Evolutionary conservation across 441 rosid genomes (phyloP).

Genomic region (Brassica balearica): DNA sequence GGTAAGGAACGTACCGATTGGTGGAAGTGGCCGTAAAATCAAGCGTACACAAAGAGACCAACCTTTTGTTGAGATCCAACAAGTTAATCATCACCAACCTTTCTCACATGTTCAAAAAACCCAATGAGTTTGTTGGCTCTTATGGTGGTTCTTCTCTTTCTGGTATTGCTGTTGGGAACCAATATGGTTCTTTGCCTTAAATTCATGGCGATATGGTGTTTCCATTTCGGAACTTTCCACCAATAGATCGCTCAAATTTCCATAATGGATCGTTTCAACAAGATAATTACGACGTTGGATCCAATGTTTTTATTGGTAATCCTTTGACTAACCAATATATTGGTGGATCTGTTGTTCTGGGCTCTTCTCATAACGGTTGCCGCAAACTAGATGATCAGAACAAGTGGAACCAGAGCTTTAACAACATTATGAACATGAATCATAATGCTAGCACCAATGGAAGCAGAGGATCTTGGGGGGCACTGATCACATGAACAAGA

Average conservation of each 20-base stretch:
- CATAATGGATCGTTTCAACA: neutral
- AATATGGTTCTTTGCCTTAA: neutral
- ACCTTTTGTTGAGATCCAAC: slow-evolving; percentile 33
- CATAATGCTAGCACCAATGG: neutral
- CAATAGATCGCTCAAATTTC: slow-evolving; percentile 16
- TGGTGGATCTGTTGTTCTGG: neutral
- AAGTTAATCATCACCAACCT: slow-evolving; percentile 1
- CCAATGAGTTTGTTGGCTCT: slow-evolving; percentile 10
- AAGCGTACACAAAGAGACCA: slow-evolving; percentile 54
- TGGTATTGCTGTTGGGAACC: slow-evolving; percentile 6
- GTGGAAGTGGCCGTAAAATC: slow-evolving; percentile 66
- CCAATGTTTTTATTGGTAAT: slow-evolving; percentile 23
- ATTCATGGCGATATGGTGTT: neutral
- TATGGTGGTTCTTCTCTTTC: slow-evolving; percentile 20
- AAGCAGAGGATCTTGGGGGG: slow-evolving; percentile 7
- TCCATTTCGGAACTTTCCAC: slow-evolving; percentile 13
- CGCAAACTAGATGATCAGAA: slow-evolving; percentile 10
- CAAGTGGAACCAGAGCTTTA: slow-evolving; percentile 15
- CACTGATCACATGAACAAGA: slow-evolving; percentile 5
- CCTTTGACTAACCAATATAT: slow-evolving; percentile 12
- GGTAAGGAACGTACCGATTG: slow-evolving; percentile 72
- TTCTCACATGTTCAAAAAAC: slow-evolving; percentile 2
- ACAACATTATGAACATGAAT: slow-evolving; percentile 6
- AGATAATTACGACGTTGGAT: slow-evolving; percentile 10
- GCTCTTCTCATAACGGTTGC: neutral